Evolutionary conservation across 805 yeast species (phyloP).

Genomic region (Metschnikowia corniflorae): DNA sequence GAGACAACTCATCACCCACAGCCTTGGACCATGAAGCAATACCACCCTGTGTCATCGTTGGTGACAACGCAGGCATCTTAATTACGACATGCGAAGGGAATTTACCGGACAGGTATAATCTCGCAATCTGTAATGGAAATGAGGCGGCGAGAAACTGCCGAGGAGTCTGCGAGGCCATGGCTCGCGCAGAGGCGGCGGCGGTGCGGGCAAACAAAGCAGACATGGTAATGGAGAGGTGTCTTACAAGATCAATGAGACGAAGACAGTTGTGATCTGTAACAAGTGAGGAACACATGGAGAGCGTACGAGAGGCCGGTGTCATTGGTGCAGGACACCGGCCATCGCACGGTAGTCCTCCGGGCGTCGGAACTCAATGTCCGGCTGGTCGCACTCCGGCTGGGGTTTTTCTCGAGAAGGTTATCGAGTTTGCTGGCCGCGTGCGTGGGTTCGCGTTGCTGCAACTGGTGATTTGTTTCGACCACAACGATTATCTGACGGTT

Average conservation of each 20-base stretch:
- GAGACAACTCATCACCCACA: slow-evolving; percentile 81
- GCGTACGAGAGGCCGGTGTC: slow-evolving; percentile 6
- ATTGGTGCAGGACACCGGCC: slow-evolving; percentile 12
- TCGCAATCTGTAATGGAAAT: slow-evolving; percentile 29
- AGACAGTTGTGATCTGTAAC: too few relatives aligned
- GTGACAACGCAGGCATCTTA: slow-evolving; percentile 98
- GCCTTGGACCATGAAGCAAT: slow-evolving; percentile 86
- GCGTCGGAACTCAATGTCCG: slow-evolving; percentile 25
- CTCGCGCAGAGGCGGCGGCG: slow-evolving; percentile 27
- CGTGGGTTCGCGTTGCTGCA: too few relatives aligned
- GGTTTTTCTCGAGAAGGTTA: too few relatives aligned
- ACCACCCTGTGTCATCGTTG: slow-evolving; percentile 97
- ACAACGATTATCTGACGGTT: too few relatives aligned
- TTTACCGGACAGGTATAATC: slow-evolving; percentile 42
- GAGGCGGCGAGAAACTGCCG: slow-evolving; percentile 18
- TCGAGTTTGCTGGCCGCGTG: too few relatives aligned
- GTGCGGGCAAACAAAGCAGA: slow-evolving; percentile 38
- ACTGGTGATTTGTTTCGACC: too few relatives aligned
- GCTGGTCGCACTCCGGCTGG: too few relatives aligned
- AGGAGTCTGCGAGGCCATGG: slow-evolving; percentile 20
- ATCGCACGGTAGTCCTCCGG: slow-evolving; percentile 33
- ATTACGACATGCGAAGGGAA: slow-evolving; percentile 86
- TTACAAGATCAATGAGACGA: slow-evolving; percentile 29
- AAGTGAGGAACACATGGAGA: too few relatives aligned
- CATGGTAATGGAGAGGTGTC: slow-evolving; percentile 17